Evolutionary conservation across 1,284 basidiomycete genomes (phyloP), one percentile per base, ranked within the genome.

Genomic region (Apiotrichum laibachii): DNA sequence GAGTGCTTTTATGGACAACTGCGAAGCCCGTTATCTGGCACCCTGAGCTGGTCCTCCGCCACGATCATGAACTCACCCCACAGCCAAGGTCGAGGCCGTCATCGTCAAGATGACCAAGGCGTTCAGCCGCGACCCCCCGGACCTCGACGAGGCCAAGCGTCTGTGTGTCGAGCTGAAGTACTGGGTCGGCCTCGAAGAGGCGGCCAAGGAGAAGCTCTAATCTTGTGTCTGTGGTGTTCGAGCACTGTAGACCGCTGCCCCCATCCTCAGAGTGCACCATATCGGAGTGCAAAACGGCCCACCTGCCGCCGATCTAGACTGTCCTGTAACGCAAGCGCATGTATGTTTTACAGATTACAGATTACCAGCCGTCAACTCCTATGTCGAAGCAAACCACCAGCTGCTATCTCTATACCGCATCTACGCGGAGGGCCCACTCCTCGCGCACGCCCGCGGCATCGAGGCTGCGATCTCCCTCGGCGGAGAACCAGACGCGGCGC

Each of bases 131-230:
- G 76, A 80, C 15, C 72, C 76, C 22, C 73, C 74, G 34, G 81
- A 88, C 52, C 87, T 90, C 83, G 69, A 73, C 9, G 69, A 75
- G 2, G 86, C 85, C 0, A 86, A 85, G 71, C 72, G 75, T 18
- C 83, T 84, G 12, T 83, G 88, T 15, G 83, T 92, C 31, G 82
- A 86, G 67, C 81, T 95, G 31, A 85, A 86, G 67, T 96, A 94
- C 72, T 78, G 90, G 72, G 79, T 85, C 54, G 85, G 87, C n/a
- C 85, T 94, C 22, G 82, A 85, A 43, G 78, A 82, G 13, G 90
- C 92, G 8, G 87, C 85, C 6, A 81, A 81, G 61, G 81, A 82
- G 37, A 59, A 55, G 46, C 49, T 45, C 39, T 45, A 44, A 15
- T 35, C 8, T 35, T 37, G 13, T 40, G 18, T 11, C 8, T 15